These are phyloP conservation scores for Leccinum uliginosum DNA, from an alignment of 768 basidiomycete genomes.

Conservation along the genomic window DNA sequence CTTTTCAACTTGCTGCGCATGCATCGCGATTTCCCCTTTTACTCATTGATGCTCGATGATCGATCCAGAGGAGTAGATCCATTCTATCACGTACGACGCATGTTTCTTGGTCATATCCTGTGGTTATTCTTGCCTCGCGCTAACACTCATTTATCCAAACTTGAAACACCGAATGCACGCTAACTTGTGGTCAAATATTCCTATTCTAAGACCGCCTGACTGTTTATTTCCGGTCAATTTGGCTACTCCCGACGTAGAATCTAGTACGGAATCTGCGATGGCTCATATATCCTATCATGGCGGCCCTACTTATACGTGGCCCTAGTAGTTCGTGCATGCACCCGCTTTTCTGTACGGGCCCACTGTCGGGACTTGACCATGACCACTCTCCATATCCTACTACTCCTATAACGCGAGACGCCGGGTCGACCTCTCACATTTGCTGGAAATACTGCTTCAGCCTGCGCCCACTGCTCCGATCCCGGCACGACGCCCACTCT, in stretches of 20 bases:
- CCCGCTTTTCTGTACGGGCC: slow-evolving; percentile 6
- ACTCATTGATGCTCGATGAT: slow-evolving; percentile 45
- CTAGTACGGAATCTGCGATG: slow-evolving; percentile 19
- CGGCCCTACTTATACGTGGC: slow-evolving; percentile 2
- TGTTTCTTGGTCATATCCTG: slow-evolving; percentile 10
- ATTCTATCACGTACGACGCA: slow-evolving; percentile 17
- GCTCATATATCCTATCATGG: slow-evolving; percentile 27
- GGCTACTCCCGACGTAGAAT: slow-evolving; percentile 7
- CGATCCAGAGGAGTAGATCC: slow-evolving; percentile 12
- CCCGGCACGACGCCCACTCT: not conserved
- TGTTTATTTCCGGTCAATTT: slow-evolving; percentile 8
- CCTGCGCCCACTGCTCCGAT: not conserved
- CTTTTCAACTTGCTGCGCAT: slow-evolving; percentile 63
- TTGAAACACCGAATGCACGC: slow-evolving; percentile 20
- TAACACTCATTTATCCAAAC: slow-evolving; percentile 31
- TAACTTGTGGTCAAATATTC: slow-evolving; percentile 11
- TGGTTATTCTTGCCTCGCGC: slow-evolving; percentile 18
- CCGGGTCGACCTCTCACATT: slow-evolving; percentile 1
- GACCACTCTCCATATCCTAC: not conserved
- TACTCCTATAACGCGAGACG: slow-evolving; percentile 6
- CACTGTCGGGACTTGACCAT: slow-evolving; percentile 7
- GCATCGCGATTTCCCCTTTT: slow-evolving; percentile 76
- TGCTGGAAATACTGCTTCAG: not conserved
- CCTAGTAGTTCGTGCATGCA: not conserved
- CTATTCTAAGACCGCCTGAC: slow-evolving; percentile 9